These are phyloP conservation scores for Aspergillus piperis DNA, from an alignment of 2,329 filamentous ascomycete genomes.

Conservation along the genomic window DNA sequence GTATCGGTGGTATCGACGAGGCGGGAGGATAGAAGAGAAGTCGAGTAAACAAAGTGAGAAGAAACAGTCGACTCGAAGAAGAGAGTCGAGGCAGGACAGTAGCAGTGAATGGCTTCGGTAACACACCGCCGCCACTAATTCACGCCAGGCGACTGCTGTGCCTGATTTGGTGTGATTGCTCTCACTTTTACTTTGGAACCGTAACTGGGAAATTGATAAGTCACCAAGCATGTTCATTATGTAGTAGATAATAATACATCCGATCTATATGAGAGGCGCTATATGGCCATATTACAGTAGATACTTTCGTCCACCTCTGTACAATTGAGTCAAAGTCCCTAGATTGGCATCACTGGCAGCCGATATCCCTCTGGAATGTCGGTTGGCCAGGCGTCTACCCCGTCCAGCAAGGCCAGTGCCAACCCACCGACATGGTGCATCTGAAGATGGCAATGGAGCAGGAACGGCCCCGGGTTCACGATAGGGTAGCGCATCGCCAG, in stretches of 20 bases:
- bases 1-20: not conserved
- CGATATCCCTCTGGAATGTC: not conserved
- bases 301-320: not conserved
- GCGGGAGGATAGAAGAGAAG: not conserved
- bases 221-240: too few relatives aligned
- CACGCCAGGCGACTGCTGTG: not conserved
- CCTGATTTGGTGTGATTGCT: not conserved
- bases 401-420: conserved; percentile 52
- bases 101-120: not conserved
- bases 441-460: conserved; percentile 57
- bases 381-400: conserved; percentile 50
- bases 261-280: too few relatives aligned
- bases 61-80: not conserved
- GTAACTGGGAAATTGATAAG: too few relatives aligned
- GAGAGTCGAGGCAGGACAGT: not conserved
- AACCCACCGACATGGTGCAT: conserved; percentile 54
- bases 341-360: not conserved
- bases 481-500: conserved; percentile 51
- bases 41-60: not conserved
- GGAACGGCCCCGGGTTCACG: conserved; percentile 50
- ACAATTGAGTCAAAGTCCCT: not conserved
- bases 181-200: not conserved
- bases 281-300: not conserved
- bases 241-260: too few relatives aligned
- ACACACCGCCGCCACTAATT: not conserved